Conservation (phyloP, 495 filamentous ascomycete genomes). For the Pyronema omphalodes region DNA sequence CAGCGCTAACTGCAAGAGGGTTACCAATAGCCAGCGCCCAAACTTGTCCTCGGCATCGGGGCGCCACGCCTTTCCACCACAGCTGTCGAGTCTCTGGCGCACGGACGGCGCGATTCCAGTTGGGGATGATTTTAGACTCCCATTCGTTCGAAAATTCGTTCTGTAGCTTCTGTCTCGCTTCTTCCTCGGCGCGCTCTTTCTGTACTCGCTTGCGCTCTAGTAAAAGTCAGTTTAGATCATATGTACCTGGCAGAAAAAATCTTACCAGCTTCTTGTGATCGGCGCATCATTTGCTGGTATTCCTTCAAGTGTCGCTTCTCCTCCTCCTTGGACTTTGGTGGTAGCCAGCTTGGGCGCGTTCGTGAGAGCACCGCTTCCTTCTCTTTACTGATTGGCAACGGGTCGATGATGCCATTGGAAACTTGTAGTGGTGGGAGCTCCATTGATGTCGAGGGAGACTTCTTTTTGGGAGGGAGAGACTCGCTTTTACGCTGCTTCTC, state of each 20-base stretch:
- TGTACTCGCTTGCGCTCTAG: constrained; percentile 35
- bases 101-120: constrained; percentile 61
- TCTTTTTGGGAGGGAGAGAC: constrained; percentile 26
- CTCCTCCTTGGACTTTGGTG: constrained; percentile 82
- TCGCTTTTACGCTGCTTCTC: constrained; percentile 28
- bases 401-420: constrained; percentile 89
- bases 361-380: constrained; percentile 83
- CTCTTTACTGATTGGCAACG: constrained; percentile 85
- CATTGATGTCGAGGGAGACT: constrained; percentile 23
- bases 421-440: constrained; percentile 70
- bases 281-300: constrained; percentile 84
- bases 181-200: constrained; percentile 30
- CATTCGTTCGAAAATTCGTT: constrained; percentile 61
- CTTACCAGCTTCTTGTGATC: constrained; percentile 52
- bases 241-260: not conserved
- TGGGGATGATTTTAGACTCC: constrained; percentile 71
- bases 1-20: constrained; percentile 55
- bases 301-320: constrained; percentile 81
- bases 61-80: constrained; percentile 85
- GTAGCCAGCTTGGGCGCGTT: constrained; percentile 86
- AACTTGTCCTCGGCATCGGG: constrained; percentile 59
- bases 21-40: constrained; percentile 83
- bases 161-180: constrained; percentile 37
- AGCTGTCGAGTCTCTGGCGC: constrained; percentile 65
- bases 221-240: constrained; percentile 5